Conservation (phyloP, 306 rosid species). For the Prunus campanulata region DNA sequence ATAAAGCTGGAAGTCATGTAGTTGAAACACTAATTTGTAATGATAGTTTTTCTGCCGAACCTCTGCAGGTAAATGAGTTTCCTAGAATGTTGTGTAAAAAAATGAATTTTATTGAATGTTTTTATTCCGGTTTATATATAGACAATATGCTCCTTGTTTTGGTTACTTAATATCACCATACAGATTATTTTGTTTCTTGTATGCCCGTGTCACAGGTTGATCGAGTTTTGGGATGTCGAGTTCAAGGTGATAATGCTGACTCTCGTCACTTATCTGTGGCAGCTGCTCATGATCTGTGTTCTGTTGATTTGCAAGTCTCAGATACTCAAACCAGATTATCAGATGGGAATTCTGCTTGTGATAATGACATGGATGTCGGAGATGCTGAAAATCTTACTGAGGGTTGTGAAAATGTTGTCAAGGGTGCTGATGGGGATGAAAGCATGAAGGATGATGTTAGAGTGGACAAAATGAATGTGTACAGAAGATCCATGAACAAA, state of each 20-base stretch:
- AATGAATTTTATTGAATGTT: not conserved
- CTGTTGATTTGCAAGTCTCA: slow-evolving; percentile 45
- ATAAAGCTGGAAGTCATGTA: slow-evolving; percentile 43
- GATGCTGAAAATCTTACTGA: slow-evolving; percentile 41
- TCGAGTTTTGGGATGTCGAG: slow-evolving; percentile 92
- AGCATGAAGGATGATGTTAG: slow-evolving; percentile 39
- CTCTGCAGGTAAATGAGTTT: slow-evolving; percentile 66
- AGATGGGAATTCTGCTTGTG: slow-evolving; percentile 52
- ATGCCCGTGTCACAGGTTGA: slow-evolving; percentile 64
- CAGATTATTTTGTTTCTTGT: slow-evolving; percentile 23
- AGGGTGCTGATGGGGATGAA: slow-evolving; percentile 49
- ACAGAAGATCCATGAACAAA: slow-evolving; percentile 65
- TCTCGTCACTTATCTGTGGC: slow-evolving; percentile 45
- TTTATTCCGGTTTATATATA: slow-evolving; percentile 18
- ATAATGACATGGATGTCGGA: slow-evolving; percentile 54
- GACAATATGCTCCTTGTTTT: slow-evolving; percentile 19
- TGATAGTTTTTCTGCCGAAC: slow-evolving; percentile 39
- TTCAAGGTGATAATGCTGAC: slow-evolving; percentile 45
- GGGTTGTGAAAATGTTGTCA: slow-evolving; percentile 44
- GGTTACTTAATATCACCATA: slow-evolving; percentile 9
- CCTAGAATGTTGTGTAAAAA: not conserved
- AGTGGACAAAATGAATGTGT: slow-evolving; percentile 63
- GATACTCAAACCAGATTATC: slow-evolving; percentile 45
- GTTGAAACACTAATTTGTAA: slow-evolving; percentile 37
- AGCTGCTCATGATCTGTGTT: slow-evolving; percentile 41